Base-by-base conservation (phyloP, 345 rosid genomes). In the Salix udensis region DNA sequence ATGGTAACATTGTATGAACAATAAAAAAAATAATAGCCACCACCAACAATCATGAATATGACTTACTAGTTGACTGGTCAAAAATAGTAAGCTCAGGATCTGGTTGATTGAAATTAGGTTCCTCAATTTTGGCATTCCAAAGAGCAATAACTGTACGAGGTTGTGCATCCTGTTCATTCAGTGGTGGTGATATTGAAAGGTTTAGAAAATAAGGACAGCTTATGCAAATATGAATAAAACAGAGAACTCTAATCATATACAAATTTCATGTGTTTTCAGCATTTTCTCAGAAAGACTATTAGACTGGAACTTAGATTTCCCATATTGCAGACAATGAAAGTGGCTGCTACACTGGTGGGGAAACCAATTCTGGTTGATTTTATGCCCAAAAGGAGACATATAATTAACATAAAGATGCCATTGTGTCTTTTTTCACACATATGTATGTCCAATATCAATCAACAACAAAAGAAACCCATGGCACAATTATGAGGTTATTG, bases 71-170 rank as follows among this genome's bases (percentile, higher is more conserved):
- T 14, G 84, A 70, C 74, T 82, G 83, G 74, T 87, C 86, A 68
- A 75, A 61, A 74, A 84, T 77, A 70, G 62, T 42, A 68, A 87
- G 67, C 28, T 65, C 67, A 30, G 88, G 84, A 81, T 86, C 85
- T 3, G 85, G 37, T 31, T 81, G 77, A 36, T 79, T 78, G 68
- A 86, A 84, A 71, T 84, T 86, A 76, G 85, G 86, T 69, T 81
- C 90, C 75, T 85, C 88, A 82, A 88, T 73, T 70, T 86, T 81
- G 53, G 87, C 87, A 70, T 86, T 86, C 81, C 86, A 85, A 67
- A 88, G 85, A 67, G 81, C 73, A 77, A 88, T 80, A 31, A 81
- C 61, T 6, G 77, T 66, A 34, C 82, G 82, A 66, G 90, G 87
- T 69, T 78, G 86, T 21, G 81, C 18, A 75, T 86, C 89, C 89